Evolutionary conservation across 805 yeast genomes (phyloP), one percentile per base, ranked within the genome.

Genomic region (Yarrowia phangngaensis): DNA sequence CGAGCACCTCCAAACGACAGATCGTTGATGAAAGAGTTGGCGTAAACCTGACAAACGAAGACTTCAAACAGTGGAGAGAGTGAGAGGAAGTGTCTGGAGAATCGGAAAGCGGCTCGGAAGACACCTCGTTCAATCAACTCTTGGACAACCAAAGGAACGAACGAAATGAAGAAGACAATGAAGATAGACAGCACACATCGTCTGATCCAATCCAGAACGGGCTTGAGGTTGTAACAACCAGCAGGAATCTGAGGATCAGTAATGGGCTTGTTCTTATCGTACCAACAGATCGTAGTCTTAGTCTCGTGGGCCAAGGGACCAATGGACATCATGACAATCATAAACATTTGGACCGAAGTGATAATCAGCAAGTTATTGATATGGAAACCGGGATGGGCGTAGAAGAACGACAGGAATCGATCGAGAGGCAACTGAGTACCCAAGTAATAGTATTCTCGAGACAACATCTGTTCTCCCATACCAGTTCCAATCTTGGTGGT

Each of bases 351-450:
- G n/a, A 88, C 80, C 0, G 97, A 87, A 27, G 87, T 64, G 58
- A 87, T 80, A 54, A 90, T 90, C 59, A 89, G 85, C 56, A 89
- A 70, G 62, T 90, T 90, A 64, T 90, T 90, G 58, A 90, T 70
- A 65, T 90, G 97, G 69, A 90, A 90, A 5, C 97, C 97, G 8
- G 96, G 90, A 64, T 90, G 97, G 0, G 97, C 97, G 67, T 90
- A 90, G 65, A 85, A 90, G 66, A 90, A 90, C 0, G 97, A 86
- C 46, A 90, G 66, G 67, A 90, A 89, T 40, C 96, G 68, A 63
- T 90, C 97, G 33, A 89, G 72, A 2, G 96, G 95, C 49, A 90
- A 69, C 57, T 80, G 86, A 2, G 95, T 86, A 1, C 97, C 97
- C 53, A 90, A 65, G 64, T 85, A 87, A 63, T 82, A 90, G 65